phyloP scores from a whole-genome alignment of 805 yeast genomes.

The Kodamaea kaohsiungensis region DNA sequence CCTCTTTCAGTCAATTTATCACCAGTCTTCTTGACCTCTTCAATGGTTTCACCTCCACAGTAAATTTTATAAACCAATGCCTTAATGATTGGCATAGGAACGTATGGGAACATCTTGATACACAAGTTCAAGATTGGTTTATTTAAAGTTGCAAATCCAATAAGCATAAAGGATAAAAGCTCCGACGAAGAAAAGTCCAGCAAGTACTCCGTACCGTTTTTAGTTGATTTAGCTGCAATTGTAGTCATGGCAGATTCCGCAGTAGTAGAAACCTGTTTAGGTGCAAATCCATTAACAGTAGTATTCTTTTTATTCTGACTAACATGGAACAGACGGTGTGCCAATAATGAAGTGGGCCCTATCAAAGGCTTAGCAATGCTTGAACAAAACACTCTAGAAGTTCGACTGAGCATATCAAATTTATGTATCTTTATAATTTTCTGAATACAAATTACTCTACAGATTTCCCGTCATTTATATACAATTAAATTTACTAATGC shows the following conservation, averaged over 20 bases:
- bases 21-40: constrained; percentile 73
- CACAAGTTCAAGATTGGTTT: constrained; percentile 61
- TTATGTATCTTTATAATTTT: too few relatives aligned
- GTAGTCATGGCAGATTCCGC: neutral
- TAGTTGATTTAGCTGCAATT: neutral
- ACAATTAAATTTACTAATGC: neutral
- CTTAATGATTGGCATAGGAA: constrained; percentile 72
- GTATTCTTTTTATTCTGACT: constrained; percentile 24
- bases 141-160: constrained; percentile 69
- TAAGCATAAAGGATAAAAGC: constrained; percentile 62
- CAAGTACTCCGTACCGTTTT: constrained; percentile 35
- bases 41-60: constrained; percentile 84
- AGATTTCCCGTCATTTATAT: neutral
- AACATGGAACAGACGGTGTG: constrained; percentile 18
- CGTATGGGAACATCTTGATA: constrained; percentile 67
- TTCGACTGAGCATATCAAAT: neutral
- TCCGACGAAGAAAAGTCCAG: constrained; percentile 55
- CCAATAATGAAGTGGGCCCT: neutral
- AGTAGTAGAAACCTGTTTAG: constrained; percentile 1
- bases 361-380: neutral
- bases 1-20: constrained; percentile 66
- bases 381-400: constrained; percentile 3
- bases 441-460: neutral
- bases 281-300: constrained; percentile 11
- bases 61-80: constrained; percentile 77